A percentile compares a stretch with the other conserved stretches of the same genome.
Evolutionary conservation across 2,329 filamentous ascomycete genomes (phyloP).

Genomic region (Trichoderma brevicompactum): DNA sequence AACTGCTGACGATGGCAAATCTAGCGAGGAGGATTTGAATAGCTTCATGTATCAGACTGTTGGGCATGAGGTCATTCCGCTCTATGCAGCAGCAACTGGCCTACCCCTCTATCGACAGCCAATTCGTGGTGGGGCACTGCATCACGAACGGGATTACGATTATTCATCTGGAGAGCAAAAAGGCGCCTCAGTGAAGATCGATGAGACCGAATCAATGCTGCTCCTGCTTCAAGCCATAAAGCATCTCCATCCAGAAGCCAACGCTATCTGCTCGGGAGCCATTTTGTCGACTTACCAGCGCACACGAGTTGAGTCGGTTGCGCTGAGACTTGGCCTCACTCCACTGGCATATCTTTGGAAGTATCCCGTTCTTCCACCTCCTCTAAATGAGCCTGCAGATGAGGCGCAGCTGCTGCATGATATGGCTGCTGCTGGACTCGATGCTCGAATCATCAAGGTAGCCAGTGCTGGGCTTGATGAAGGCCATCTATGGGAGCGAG

Average conservation of each 20-base stretch:
- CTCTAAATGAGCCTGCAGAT: constrained; percentile 40
- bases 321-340: constrained; percentile 77
- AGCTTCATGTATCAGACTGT: constrained; percentile 99
- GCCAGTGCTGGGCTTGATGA: constrained; percentile 88
- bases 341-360: constrained; percentile 93
- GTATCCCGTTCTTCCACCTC: constrained; percentile 72
- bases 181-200: constrained; percentile 44
- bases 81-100: constrained; percentile 78
- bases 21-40: constrained; percentile 66
- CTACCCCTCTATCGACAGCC: constrained; percentile 82
- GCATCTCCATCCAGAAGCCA: constrained; percentile 73
- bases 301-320: constrained; percentile 91
- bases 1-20: background rate
- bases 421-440: constrained; percentile 77
- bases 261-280: constrained; percentile 87
- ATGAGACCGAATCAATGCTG: constrained; percentile 89
- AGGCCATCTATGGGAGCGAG: constrained; percentile 77
- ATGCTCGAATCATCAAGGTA: constrained; percentile 93
- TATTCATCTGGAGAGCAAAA: constrained; percentile 34
- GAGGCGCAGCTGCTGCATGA: constrained; percentile 72
- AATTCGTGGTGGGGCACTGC: constrained; percentile 73
- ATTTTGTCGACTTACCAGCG: constrained; percentile 96
- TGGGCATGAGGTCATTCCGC: constrained; percentile 81
- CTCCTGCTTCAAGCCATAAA: constrained; percentile 72
- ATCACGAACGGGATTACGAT: constrained; percentile 73